A percentile compares a stretch with the other conserved stretches of the same genome.
Conservation (phyloP, 1,284 basidiomycete species). For the Moesziomyces aphidis region DNA sequence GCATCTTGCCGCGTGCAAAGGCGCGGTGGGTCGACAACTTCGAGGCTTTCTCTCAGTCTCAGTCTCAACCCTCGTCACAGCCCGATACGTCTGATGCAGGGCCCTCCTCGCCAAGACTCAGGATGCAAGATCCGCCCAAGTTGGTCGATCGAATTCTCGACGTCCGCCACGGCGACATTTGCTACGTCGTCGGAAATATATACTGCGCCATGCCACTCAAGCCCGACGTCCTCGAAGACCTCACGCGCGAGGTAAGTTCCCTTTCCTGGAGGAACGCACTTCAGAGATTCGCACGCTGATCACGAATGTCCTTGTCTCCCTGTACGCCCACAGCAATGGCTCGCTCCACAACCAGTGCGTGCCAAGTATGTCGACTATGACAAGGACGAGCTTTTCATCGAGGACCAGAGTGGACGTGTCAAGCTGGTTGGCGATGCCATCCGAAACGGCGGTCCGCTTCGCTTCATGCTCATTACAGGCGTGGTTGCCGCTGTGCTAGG, state of each 20-base stretch:
- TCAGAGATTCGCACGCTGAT: no score
- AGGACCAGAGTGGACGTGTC: constrained; percentile 94
- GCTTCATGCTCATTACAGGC: constrained; percentile 59
- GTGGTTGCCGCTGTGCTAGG: constrained; percentile 90
- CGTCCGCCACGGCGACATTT: constrained; percentile 83
- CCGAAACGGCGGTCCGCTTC: constrained; percentile 28
- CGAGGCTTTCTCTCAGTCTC: constrained; percentile 23
- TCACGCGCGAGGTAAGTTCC: constrained; percentile 82
- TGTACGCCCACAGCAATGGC: constrained; percentile 77
- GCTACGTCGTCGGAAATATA: constrained; percentile 92
- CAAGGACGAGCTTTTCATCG: constrained; percentile 86
- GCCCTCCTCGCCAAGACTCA: constrained; percentile 12
- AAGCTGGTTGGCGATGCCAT: constrained; percentile 79
- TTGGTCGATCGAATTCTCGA: constrained; percentile 88
- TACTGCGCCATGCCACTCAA: constrained; percentile 99
- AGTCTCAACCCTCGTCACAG: constrained; percentile 28
- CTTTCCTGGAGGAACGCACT: no score
- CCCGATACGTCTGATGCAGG: constrained; percentile 16
- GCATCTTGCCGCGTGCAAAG: constrained; percentile 51
- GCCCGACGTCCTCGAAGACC: constrained; percentile 94
- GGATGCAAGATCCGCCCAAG: constrained; percentile 69
- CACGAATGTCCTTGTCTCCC: not conserved
- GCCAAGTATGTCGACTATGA: constrained; percentile 72
- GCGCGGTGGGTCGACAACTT: constrained; percentile 48
- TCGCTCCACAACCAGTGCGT: constrained; percentile 78